Percentiles rank a stretch among this genome's conserved stretches.
These are phyloP conservation scores for Termitomyces sp. DNA, from an alignment of 768 basidiomycete species.

Conservation along the genomic window DNA sequence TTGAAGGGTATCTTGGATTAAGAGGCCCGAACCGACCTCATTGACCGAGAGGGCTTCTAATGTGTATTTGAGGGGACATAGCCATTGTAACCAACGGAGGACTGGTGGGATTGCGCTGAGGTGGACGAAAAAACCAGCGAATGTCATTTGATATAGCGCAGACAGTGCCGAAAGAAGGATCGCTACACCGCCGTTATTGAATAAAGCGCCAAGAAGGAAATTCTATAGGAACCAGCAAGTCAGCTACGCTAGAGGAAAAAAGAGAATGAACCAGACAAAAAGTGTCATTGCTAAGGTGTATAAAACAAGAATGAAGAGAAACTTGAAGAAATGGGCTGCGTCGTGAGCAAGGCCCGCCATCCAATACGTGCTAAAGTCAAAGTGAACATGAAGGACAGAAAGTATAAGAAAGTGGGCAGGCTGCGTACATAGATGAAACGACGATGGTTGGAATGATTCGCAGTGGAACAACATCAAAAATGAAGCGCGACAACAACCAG, in stretches of 20 bases:
- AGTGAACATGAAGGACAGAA: constrained; percentile 1
- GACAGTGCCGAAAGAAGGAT: constrained; percentile 79
- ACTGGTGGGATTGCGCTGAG: constrained; percentile 81
- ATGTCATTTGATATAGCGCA: constrained; percentile 80
- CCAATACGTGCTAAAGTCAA: constrained; percentile 75
- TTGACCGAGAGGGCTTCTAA: constrained; percentile 89
- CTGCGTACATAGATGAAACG: constrained; percentile 71
- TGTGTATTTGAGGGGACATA: constrained; percentile 77
- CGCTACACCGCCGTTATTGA: constrained; percentile 85
- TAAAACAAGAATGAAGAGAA: constrained; percentile 81
- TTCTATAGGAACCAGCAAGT: constrained; percentile 42
- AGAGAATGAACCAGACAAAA: constrained; percentile 46
- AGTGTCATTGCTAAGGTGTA: constrained; percentile 84
- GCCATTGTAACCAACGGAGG: constrained; percentile 90
- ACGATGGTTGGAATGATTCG: constrained; percentile 86
- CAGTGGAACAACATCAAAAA: constrained; percentile 88
- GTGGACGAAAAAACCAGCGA: constrained; percentile 91
- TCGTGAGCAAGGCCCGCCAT: constrained; percentile 86
- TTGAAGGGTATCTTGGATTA: constrained; percentile 71
- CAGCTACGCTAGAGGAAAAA: not conserved
- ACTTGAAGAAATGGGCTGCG: constrained; percentile 90
- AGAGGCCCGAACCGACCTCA: constrained; percentile 83
- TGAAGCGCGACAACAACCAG: constrained; percentile 83
- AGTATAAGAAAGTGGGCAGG: not conserved
- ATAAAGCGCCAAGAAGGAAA: constrained; percentile 80